Evolutionary conservation across 345 rosid species (phyloP).

Genomic region (Euphorbia lathyris): DNA sequence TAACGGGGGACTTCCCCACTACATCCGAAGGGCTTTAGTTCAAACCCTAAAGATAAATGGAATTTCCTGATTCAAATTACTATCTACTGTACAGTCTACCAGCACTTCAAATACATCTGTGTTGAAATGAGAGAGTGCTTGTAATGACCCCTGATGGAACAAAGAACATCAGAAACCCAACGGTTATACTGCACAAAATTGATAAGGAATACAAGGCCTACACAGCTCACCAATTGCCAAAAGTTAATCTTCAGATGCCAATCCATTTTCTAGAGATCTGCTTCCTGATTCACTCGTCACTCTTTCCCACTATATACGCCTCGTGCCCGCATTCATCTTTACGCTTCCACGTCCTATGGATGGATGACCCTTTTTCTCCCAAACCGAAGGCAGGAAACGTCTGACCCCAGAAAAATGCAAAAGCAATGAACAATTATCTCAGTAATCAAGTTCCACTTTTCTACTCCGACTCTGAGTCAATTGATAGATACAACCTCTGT

Average conservation of each 20-base stretch:
- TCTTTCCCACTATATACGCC: not conserved
- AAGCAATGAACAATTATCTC: constrained; percentile 10
- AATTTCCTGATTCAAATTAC: constrained; percentile 20
- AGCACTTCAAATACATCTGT: constrained; percentile 20
- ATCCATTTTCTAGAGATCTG: not conserved
- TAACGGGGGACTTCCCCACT: constrained; percentile 12
- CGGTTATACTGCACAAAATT: constrained; percentile 11
- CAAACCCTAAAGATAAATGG: constrained; percentile 18
- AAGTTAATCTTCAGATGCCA: constrained; percentile 21
- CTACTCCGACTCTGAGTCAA: constrained; percentile 76
- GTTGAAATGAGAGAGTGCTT: constrained; percentile 8
- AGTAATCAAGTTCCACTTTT: constrained; percentile 21
- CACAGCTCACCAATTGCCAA: constrained; percentile 14
- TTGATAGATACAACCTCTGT: constrained; percentile 68
- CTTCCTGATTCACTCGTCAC: not conserved
- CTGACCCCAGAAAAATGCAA: constrained; percentile 8
- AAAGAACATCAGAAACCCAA: constrained; percentile 13
- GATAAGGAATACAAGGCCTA: not conserved
- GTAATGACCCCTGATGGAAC: constrained; percentile 22
- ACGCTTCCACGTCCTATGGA: not conserved
- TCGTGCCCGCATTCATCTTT: constrained; percentile 1
- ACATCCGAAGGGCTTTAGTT: constrained; percentile 17
- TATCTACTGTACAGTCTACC: constrained; percentile 37
- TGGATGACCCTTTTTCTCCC: constrained; percentile 15
- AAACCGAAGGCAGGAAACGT: constrained; percentile 21